These are phyloP conservation scores for Zasmidium angulare DNA, from an alignment of 2,329 filamentous ascomycete species.

Conservation along the genomic window DNA sequence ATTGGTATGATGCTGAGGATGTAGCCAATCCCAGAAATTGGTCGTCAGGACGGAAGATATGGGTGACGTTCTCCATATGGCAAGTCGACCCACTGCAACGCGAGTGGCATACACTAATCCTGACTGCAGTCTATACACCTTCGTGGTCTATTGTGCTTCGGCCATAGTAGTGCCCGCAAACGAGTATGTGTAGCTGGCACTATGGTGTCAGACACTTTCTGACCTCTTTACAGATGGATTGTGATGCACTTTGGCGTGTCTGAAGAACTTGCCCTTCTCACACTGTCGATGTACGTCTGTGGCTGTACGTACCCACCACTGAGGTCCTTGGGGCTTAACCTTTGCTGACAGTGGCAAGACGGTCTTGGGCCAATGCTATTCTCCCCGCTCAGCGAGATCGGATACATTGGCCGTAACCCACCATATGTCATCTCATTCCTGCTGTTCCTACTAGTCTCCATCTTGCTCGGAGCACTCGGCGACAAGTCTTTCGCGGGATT, in stretches of 20 bases:
- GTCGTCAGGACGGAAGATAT: not conserved
- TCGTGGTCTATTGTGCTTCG: not conserved
- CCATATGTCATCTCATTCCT: not conserved
- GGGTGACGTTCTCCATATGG: not conserved
- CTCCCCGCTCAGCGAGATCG: conserved; percentile 13
- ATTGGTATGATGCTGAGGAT: not conserved
- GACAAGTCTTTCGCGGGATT: conserved; percentile 30
- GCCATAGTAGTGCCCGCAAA: not conserved
- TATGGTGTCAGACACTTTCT: not conserved
- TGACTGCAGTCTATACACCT: too few relatives aligned
- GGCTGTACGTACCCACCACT: too few relatives aligned
- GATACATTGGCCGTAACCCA: conserved; percentile 13
- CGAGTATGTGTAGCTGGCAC: not conserved
- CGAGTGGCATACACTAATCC: too few relatives aligned
- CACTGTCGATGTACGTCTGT: conserved; percentile 1
- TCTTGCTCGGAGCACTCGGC: not conserved
- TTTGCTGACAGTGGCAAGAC: too few relatives aligned
- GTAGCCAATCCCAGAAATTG: not conserved
- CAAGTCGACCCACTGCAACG: too few relatives aligned
- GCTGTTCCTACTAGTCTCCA: conserved; percentile 9
- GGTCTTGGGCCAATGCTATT: conserved; percentile 17
- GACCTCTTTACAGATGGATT: too few relatives aligned
- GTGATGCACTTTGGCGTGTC: too few relatives aligned
- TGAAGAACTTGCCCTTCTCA: too few relatives aligned
- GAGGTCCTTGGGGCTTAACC: too few relatives aligned